Base-by-base conservation (phyloP, 208 protist genomes). In the Wallacemonas rigidus region DNA sequence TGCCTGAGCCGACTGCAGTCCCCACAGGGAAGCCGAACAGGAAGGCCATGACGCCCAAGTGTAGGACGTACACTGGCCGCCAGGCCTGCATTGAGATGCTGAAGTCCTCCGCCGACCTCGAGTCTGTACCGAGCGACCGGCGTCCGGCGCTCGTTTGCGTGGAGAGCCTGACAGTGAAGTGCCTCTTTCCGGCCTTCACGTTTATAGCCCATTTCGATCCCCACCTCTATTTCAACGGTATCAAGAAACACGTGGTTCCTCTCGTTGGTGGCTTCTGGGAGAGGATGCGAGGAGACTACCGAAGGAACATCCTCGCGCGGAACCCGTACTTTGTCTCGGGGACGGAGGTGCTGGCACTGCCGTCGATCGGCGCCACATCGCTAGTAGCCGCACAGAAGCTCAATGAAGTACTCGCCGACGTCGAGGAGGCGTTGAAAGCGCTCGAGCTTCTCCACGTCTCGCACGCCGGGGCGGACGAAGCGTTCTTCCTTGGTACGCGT, bases 161-260 rank as follows among this genome's bases (percentile, higher is more conserved):
- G 2, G 76, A 85, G 69, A 68, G 79, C 38, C 77, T 93, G 12
- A 77, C 82, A 36, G 41, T 40, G 39, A 76, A 85, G 62, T 83
- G 80, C 53, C 71, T 96, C 5, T 86, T 94, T 55, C 92, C 88
- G 1, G 92, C 89, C 48, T 92, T 96, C 71, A 65, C 88, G n/a
- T 94, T 94, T 56, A 56, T 87, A 41, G 79, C 69, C 7, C 82
- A 91, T 76, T 87, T 76, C 47, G 89, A 94, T 48, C 71, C 77
- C 5, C 55, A 43, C 6, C 45, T 92, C 26, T 96, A 86, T 57
- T 53, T 74, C 41, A 63, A 77, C 45, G 47, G 67, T 2, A 78
- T 94, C 76, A 62, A 76, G 35, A 82, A 85, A 57, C 74, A 70
- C 39, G 84, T 93, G 15, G 81, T 82, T 56, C 87, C 85, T 6